phyloP scores from a whole-genome alignment of 2,329 filamentous ascomycete species.

The Metarhizium rileyi region DNA sequence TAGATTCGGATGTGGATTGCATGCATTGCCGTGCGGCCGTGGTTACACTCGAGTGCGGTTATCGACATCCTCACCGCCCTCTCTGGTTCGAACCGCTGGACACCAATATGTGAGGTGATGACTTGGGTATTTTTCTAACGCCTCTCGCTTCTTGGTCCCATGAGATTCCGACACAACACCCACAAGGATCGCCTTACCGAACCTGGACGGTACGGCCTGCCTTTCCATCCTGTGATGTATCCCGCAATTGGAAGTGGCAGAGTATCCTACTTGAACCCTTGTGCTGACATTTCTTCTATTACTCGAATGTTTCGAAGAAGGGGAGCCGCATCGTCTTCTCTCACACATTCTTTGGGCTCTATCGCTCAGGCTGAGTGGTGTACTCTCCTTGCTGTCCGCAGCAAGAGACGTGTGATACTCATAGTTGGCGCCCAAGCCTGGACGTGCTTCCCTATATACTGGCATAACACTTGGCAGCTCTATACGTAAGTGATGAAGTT shows the following conservation, averaged over 20 bases:
- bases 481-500: neutral
- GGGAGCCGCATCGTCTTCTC: neutral
- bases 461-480: neutral
- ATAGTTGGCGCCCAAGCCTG: neutral
- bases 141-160: slow-evolving; percentile 3
- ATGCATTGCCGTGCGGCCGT: neutral
- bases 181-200: neutral
- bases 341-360: neutral
- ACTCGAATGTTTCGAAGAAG: neutral
- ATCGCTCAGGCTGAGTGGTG: neutral
- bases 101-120: neutral
- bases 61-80: slow-evolving; percentile 6
- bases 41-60: slow-evolving; percentile 6
- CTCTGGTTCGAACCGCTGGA: slow-evolving; percentile 2
- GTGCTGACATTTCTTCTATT: neutral
- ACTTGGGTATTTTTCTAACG: neutral
- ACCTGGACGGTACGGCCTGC: neutral
- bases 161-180: neutral
- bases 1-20: slow-evolving; percentile 1
- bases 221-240: neutral
- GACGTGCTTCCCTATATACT: neutral
- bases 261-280: neutral
- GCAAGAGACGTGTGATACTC: neutral
- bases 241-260: neutral
- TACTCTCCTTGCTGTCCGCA: neutral